A percentile compares a stretch with the other conserved stretches of the same genome.
Evolutionary conservation across 345 rosid genomes (phyloP).

Genomic region (Moricandia moricandioides): DNA sequence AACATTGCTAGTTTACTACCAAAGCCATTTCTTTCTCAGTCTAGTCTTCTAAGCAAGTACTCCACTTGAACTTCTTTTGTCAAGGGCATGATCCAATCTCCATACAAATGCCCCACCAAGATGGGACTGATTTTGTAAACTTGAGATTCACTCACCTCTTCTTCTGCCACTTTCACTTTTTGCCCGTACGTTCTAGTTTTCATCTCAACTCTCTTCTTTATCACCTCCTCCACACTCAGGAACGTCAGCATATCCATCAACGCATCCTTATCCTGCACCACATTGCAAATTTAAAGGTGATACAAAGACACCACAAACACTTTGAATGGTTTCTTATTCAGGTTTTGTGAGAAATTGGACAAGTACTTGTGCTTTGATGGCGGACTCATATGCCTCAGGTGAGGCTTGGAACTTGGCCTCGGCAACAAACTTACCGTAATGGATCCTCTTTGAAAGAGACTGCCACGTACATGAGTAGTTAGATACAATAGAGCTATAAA

Average conservation of each 20-base stretch:
- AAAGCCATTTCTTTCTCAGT: conserved; percentile 27
- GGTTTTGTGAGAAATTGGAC: not conserved
- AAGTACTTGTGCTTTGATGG: conserved; percentile 62
- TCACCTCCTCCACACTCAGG: conserved; percentile 51
- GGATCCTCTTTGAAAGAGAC: conserved; percentile 91
- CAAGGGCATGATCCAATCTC: conserved; percentile 79
- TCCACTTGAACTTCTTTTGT: conserved; percentile 80
- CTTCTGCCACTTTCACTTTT: conserved; percentile 36
- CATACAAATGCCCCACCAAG: conserved; percentile 61
- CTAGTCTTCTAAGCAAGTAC: conserved; percentile 72
- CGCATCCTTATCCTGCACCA: conserved; percentile 46
- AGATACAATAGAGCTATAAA: not conserved
- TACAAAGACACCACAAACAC: not conserved
- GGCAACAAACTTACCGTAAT: conserved; percentile 91
- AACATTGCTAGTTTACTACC: conserved; percentile 1
- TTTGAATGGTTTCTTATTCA: not conserved
- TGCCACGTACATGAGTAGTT: conserved; percentile 29
- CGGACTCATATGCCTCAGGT: conserved; percentile 58
- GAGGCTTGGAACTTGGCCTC: conserved; percentile 78
- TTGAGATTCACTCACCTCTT: not conserved
- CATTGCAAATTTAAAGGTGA: not conserved
- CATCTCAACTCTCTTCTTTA: conserved; percentile 63
- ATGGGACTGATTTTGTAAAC: conserved; percentile 64
- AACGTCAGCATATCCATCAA: conserved; percentile 63
- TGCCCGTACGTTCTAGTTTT: conserved; percentile 63